Evolutionary conservation across 192 early-diverging fungal genomes (phyloP), one percentile per base, ranked within the genome.

Genomic region (Geosiphon pyriformis): DNA sequence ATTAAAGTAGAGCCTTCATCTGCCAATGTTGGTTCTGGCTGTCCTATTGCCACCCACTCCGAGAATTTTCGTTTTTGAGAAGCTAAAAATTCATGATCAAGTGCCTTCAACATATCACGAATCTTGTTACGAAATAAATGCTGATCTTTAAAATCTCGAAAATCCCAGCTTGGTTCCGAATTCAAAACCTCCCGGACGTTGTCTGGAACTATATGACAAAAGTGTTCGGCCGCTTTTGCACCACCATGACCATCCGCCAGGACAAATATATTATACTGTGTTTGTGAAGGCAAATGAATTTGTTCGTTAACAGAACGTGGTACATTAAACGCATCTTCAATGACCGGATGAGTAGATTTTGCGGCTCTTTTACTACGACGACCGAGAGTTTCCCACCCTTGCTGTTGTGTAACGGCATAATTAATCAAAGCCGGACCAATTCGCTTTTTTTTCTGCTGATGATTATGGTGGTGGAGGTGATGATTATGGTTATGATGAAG

Each of bases 231-330:
- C 32, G 56, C 56, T 1, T 31, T 29, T 29, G 56, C 22, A 30
- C 56, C 56, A 30, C 56, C 56, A 59, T 59, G 56, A 2, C 56
- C 56, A 34, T 59, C 56, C 17, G 56, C 56, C 17, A 59, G 22
- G 10, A 34, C 56, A 34, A 59, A 59, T 29, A 59, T 30, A 6
- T 15, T 59, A 34, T 59, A 59, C 12, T 15, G 56, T 2, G 56
- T 59, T 12, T 59, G 12, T 29, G 56, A 33, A 15, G 56, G 56
- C 12, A 30, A 33, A 32, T 59, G 56, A 33, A 59, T 26, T 33
- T 59, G 11, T 33, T 29, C 27, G 32, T 59, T 59, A 12, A 26
- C 15, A 25, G 17, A 18, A 15, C 29, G 29, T 11, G 56, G 56
- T 15, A 59, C 33, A 59, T 33, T 25, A 31, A 30, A 59, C 12